A percentile compares a stretch with the other conserved stretches of the same genome.
Evolutionary conservation across 2,329 filamentous ascomycete genomes (phyloP).

Genomic region (Dendryphion nanum): DNA sequence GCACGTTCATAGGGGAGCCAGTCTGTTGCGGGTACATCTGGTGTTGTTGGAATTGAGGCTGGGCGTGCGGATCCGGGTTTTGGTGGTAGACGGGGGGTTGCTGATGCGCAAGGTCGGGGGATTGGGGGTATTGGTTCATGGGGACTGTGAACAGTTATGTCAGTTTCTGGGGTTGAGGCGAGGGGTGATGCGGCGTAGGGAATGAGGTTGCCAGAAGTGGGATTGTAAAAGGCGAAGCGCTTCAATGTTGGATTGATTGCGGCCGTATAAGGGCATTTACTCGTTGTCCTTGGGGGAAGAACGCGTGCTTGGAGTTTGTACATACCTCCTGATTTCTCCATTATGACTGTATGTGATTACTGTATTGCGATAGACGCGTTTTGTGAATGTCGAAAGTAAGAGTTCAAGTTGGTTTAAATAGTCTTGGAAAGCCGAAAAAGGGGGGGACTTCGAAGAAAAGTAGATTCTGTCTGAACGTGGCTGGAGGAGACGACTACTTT

Average conservation of each 20-base stretch:
- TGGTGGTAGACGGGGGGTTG: slow-evolving; percentile 33
- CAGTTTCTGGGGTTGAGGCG: background rate
- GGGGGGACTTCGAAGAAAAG: too few relatives aligned
- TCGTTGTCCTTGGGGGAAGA: too few relatives aligned
- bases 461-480: slow-evolving; percentile 14
- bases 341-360: slow-evolving; percentile 11
- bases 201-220: too few relatives aligned
- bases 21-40: slow-evolving; percentile 19
- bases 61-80: slow-evolving; percentile 23
- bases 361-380: slow-evolving; percentile 1
- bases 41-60: slow-evolving; percentile 17
- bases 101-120: slow-evolving; percentile 26
- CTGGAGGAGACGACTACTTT: slow-evolving; percentile 2
- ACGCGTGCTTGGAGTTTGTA: too few relatives aligned
- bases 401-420: too few relatives aligned
- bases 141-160: slow-evolving; percentile 27
- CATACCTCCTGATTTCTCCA: slow-evolving; percentile 39
- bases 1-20: background rate
- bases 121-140: slow-evolving; percentile 38
- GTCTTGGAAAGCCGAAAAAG: too few relatives aligned
- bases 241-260: too few relatives aligned
- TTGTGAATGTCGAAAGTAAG: too few relatives aligned
- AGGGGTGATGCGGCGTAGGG: too few relatives aligned
- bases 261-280: too few relatives aligned
- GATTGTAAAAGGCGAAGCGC: too few relatives aligned